phyloP scores from a whole-genome alignment of 306 rosid genomes.

The Delonix regia region DNA sequence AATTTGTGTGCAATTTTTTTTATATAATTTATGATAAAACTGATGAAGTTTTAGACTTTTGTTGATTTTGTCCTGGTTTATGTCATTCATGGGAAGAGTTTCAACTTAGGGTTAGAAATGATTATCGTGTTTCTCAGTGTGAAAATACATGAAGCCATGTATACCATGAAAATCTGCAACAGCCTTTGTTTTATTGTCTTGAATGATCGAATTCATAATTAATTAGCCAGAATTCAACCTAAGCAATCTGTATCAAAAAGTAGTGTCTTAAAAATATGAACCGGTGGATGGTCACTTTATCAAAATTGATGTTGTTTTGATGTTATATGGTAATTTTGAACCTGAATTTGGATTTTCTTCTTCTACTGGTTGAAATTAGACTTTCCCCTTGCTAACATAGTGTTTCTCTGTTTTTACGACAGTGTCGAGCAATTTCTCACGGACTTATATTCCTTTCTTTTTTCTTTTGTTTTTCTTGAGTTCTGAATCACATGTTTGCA shows the following conservation, averaged over 20 bases:
- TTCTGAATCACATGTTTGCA: neutral
- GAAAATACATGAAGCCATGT: neutral
- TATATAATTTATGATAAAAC: neutral
- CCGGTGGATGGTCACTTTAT: neutral
- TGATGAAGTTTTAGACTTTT: neutral
- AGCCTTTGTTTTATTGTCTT: neutral
- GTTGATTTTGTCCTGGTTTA: neutral
- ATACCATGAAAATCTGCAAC: neutral
- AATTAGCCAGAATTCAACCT: neutral
- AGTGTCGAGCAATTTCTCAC: neutral
- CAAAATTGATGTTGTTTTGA: slow-evolving; percentile 11
- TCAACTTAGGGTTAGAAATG: neutral
- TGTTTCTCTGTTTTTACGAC: slow-evolving; percentile 6
- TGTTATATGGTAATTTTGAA: slow-evolving; percentile 19
- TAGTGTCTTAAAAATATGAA: neutral
- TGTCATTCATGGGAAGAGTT: neutral
- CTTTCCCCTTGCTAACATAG: neutral
- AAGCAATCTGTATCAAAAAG: neutral
- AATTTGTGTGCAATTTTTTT: neutral
- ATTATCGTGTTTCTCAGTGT: neutral
- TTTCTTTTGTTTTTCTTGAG: neutral
- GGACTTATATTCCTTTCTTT: neutral
- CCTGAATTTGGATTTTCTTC: neutral
- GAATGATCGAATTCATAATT: slow-evolving; percentile 9
- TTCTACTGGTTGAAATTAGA: slow-evolving; percentile 18